phyloP scores from a whole-genome alignment of 2,329 filamentous ascomycete species.

The Hypomyces rosellus region DNA sequence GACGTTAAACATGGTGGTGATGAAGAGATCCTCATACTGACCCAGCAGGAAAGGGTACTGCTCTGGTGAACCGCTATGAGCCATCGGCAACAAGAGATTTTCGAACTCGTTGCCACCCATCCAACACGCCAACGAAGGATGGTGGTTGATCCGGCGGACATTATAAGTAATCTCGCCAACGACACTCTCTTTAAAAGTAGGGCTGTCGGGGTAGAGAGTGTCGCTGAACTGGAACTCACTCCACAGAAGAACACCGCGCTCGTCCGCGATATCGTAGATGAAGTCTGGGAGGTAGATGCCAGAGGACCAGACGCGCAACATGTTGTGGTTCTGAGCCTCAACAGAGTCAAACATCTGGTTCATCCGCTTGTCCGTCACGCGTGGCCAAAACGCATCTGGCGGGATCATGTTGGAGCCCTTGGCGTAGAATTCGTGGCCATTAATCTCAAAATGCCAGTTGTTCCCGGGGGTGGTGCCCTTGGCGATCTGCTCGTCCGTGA shows the following conservation, averaged over 20 bases:
- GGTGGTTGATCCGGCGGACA: constrained; percentile 54
- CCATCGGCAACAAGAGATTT: constrained; percentile 41
- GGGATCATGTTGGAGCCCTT: constrained; percentile 16
- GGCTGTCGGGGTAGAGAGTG: constrained; percentile 50
- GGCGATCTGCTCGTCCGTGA: constrained; percentile 46
- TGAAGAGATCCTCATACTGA: constrained; percentile 53
- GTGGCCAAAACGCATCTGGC: constrained; percentile 19
- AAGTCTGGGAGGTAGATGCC: constrained; percentile 56
- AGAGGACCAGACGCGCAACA: constrained; percentile 57
- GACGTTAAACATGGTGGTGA: constrained; percentile 46
- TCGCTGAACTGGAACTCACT: constrained; percentile 59
- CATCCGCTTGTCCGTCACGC: constrained; percentile 48
- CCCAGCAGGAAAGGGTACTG: constrained; percentile 28
- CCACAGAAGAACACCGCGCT: constrained; percentile 55
- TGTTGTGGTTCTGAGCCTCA: constrained; percentile 50
- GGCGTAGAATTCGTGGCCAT: constrained; percentile 57
- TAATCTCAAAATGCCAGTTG: constrained; percentile 60
- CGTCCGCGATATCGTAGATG: constrained; percentile 57
- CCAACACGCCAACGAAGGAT: constrained; percentile 50
- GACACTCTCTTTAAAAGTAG: constrained; percentile 47
- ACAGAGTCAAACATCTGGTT: constrained; percentile 41
- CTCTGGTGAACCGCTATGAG: constrained; percentile 34
- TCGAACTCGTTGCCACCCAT: constrained; percentile 56
- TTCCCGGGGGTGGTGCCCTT: constrained; percentile 37
- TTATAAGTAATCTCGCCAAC: constrained; percentile 53